A percentile compares a stretch with the other conserved stretches of the same genome.
These are phyloP conservation scores for Ramularia endophylla DNA, from an alignment of 2,329 filamentous ascomycete genomes.

Conservation along the genomic window DNA sequence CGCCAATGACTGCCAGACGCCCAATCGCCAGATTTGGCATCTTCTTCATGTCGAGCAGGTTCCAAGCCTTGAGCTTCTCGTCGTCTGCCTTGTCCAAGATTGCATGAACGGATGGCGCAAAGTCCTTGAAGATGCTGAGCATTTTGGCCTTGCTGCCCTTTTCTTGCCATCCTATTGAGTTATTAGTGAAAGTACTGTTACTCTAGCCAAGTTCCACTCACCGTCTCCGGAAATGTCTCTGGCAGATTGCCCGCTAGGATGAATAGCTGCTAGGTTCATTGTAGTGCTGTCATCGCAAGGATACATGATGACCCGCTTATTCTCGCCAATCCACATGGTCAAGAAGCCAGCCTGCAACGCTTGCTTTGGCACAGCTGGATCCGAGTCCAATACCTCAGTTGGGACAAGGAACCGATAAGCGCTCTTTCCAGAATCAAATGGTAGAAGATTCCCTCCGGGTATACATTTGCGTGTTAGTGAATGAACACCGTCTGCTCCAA, in stretches of 20 bases:
- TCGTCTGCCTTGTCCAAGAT: constrained; percentile 35
- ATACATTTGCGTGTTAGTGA: constrained; percentile 10
- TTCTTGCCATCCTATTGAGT: constrained; percentile 31
- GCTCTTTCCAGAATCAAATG: constrained; percentile 44
- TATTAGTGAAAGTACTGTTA: background rate
- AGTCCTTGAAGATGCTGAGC: constrained; percentile 35
- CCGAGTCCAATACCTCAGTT: constrained; percentile 37
- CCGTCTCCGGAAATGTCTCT: constrained; percentile 12
- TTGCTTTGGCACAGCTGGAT: constrained; percentile 39
- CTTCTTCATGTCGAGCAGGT: constrained; percentile 55
- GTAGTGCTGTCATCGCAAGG: constrained; percentile 42
- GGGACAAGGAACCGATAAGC: constrained; percentile 53
- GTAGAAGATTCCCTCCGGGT: constrained; percentile 17
- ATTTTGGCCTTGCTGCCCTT: constrained; percentile 32
- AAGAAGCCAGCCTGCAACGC: constrained; percentile 30
- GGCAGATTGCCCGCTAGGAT: constrained; percentile 31
- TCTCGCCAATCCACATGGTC: constrained; percentile 38
- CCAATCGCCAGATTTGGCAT: constrained; percentile 52
- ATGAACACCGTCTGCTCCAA: constrained; percentile 31
- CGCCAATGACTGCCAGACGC: constrained; percentile 55
- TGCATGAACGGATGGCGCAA: constrained; percentile 31
- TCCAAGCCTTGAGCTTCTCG: constrained; percentile 49
- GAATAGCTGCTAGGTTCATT: constrained; percentile 42
- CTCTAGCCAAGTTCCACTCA: too few relatives aligned
- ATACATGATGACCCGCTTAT: constrained; percentile 43